Base-by-base conservation (phyloP, 73 alveolate genomes). In the Halteria grandinella region DNA sequence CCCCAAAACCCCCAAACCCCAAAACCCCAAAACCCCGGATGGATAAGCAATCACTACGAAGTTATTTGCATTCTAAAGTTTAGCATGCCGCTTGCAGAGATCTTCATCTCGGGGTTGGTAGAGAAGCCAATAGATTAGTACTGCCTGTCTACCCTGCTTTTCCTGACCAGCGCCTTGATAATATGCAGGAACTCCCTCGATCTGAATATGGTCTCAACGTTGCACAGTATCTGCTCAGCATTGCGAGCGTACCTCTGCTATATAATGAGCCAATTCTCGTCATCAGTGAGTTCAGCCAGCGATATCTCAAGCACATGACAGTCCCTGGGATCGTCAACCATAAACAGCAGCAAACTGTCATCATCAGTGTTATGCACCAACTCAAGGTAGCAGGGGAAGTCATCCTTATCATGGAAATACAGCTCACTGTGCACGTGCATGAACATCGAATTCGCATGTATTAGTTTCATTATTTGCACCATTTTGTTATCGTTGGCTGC, bases 11-110 rank as follows among this genome's bases (percentile, higher is more conserved):
- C 21, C 21, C 21, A 48, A 48, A 48, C 21, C 79, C 79, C 72
- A 40, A 63, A 63, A 63, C 79, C 79, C 79, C 79, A 63, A 63
- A 63, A 63, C 79, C 79, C 79, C 79, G 43, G 21, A 48, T 17
- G 34, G 34, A 25, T 31, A 48, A 7, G 23, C n/a, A 8, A 14
- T 5, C 6, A 48, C 21, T 48, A 15, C 6, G 18, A 17, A 48
- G 59, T 48, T 17, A 48, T 8, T 5, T 25, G 21, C n/a, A 17
- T 48, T 6, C n/a, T 48, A 31, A 48, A 48, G 21, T 48, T 48
- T 17, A 48, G 59, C 6, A 7, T 48, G 21, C n/a, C n/a, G n/a
- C 21, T 39, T 39, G 11, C 11, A 39, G 15, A 39, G 11, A 39
- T 11, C 50, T 39, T 39, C 15, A 11, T 11, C 15, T 39, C 11